Base-by-base conservation (phyloP, 2,329 filamentous ascomycete genomes). In the Penicillium sp. region DNA sequence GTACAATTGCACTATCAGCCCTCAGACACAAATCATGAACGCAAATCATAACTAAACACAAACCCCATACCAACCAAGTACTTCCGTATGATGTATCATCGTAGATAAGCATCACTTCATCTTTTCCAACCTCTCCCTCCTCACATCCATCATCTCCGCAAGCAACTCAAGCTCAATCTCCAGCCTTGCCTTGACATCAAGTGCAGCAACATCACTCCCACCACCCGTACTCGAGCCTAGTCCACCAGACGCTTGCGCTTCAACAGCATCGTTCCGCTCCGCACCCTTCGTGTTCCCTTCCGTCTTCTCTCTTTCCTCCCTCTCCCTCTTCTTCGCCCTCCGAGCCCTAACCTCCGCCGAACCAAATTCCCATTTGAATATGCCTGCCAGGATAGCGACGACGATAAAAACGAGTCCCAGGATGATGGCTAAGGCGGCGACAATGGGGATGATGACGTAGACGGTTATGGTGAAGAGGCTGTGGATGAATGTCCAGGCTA, bases 91-190 rank as follows among this genome's bases (percentile, higher is more conserved):
- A n/a, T n/a, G n/a, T n/a, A n/a, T n/a, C n/a, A n/a, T n/a, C n/a
- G n/a, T n/a, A 37, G 14, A 11, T 3, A 6, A 28, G 3, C 12
- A 4, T 16, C 31, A 29, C 4, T 29, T 13, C 41, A 3, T 27
- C 12, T 22, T 29, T 25, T 19, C 41, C 25, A 44, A 37, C 8
- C 41, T 44, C 14, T 29, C 31, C 42, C 3, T 29, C 10, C 42
- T 16, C 0, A n/a, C 14, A 22, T 12, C 16, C 3, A 30, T 9
- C 33, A 44, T 37, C 7, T 45, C 33, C 0, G 13, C 9, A 29
- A 45, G 33, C 9, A 45, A 14, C 6, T 45, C 42, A 19, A 45
- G 10, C 33, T 45, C 42, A 4, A 45, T 38, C 25, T 45, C 25
- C 12, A 45, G 42, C n/a, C 42, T 22, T 7, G 29, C 29, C 10